Percentiles rank a stretch among this genome's conserved stretches.
Conservation (phyloP, 2,329 filamentous ascomycete genomes). For the Aspergillus brasiliensis region DNA sequence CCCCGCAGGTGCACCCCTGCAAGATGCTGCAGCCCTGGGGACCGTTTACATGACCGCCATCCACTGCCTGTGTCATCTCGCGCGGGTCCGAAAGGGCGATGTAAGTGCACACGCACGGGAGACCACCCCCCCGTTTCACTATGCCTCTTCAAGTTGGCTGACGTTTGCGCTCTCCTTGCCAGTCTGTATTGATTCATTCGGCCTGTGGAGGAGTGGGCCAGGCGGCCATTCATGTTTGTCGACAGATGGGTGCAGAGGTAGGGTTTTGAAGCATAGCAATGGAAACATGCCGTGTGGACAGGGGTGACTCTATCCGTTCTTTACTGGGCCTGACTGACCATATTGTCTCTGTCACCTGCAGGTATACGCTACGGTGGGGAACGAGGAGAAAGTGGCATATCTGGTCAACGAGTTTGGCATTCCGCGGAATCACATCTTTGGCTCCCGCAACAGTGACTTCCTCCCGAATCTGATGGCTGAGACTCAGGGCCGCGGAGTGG, state of each 20-base stretch:
- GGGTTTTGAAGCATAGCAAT: too few relatives aligned
- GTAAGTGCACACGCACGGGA: too few relatives aligned
- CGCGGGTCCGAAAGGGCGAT: too few relatives aligned
- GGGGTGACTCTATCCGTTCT: too few relatives aligned
- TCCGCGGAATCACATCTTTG: conserved; percentile 27
- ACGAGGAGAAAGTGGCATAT: conserved; percentile 21
- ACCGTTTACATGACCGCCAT: too few relatives aligned
- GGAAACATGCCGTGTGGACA: too few relatives aligned
- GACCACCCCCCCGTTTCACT: too few relatives aligned
- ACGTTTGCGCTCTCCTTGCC: neutral
- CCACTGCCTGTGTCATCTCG: too few relatives aligned
- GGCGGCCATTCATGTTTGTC: conserved; percentile 24
- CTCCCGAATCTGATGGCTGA: conserved; percentile 15
- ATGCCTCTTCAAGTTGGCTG: too few relatives aligned
- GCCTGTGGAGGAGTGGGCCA: conserved; percentile 25
- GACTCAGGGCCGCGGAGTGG: conserved; percentile 27
- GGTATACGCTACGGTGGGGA: conserved; percentile 27
- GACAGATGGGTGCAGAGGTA: conserved; percentile 9
- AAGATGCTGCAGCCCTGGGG: too few relatives aligned
- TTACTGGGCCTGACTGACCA: too few relatives aligned
- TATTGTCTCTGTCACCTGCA: neutral
- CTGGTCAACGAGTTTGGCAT: conserved; percentile 21
- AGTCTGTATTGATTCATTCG: conserved; percentile 29
- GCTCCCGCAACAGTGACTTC: conserved; percentile 24
- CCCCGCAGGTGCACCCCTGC: too few relatives aligned